Base-by-base conservation (phyloP, 352 stramenopile species). In the Globisporangium spiculum region DNA sequence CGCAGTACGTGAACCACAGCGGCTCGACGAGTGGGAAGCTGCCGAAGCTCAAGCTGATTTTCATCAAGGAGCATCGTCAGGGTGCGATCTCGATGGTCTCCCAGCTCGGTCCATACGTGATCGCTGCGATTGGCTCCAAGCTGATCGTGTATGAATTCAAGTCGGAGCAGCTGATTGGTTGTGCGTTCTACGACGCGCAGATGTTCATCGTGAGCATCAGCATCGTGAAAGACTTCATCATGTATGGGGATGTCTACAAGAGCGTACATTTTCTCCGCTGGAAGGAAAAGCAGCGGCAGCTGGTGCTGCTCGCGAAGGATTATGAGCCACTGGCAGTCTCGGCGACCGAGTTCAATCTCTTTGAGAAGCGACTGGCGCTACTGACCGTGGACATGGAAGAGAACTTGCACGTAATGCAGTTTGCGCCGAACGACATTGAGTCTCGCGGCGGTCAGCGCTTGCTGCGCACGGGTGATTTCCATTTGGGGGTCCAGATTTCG, bases 81-180 rank as follows among this genome's bases (percentile, higher is more conserved):
- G 88, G 86, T 36, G 85, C 87, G 1, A 93, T 96, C 61, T 94
- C 88, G 10, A 81, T 75, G 54, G 87, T 96, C 1, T 30, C 83
- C 0, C 86, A 94, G 65, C 75, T 96, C 7, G 88, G 88, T 4
- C 83, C 86, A 41, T 94, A 94, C 62, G 87, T 96, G 34, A 68
- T 96, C n/a, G 87, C 88, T 0, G 84, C 88, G 6, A 86, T 96
- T 12, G 88, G 88, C 24, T 93, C 89, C 24, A 96, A 96, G 72
- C 75, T 96, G 32, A 96, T 96, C 57, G 85, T 94, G 73, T 94
- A 96, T 70, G 85, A 94, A 63, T 93, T 93, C 80, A 96, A 96
- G 75, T 92, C 84, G 26, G 87, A 93, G 65, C 86, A 96, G 71
- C 74, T 94, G 53, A 84, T 94, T 60, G 87, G 85, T 1, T 96